Conservation (phyloP, 2,329 filamentous ascomycete species). For the Fusarium tricinctum region DNA sequence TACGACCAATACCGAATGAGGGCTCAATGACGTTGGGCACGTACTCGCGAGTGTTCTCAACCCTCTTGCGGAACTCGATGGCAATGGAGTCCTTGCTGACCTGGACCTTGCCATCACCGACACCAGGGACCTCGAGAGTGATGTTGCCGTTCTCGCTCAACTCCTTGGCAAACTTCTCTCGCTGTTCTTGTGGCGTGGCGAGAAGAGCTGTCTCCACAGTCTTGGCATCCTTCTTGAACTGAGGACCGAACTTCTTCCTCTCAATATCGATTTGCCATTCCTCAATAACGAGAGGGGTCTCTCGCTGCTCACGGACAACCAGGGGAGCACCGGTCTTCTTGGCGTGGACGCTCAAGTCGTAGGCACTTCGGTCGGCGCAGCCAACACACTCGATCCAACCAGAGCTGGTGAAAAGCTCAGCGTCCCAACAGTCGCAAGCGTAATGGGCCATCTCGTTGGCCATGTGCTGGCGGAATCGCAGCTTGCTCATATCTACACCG, state of each 20-base stretch:
- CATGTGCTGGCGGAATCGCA: constrained; percentile 99
- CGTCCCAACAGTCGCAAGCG: constrained; percentile 97
- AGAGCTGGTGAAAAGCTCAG: constrained; percentile 89
- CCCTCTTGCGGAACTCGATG: constrained; percentile 86
- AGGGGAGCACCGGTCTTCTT: constrained; percentile 92
- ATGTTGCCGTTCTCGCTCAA: constrained; percentile 82
- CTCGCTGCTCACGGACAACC: constrained; percentile 84
- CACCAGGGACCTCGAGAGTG: constrained; percentile 77
- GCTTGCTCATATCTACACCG: constrained; percentile 87
- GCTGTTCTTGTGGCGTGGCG: constrained; percentile 81
- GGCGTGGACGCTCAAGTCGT: constrained; percentile 91
- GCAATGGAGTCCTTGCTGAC: constrained; percentile 83
- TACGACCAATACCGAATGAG: constrained; percentile 96
- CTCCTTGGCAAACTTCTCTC: constrained; percentile 82
- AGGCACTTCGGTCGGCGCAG: constrained; percentile 94
- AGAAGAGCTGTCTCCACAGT: constrained; percentile 84
- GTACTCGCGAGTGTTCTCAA: constrained; percentile 89
- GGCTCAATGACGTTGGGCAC: constrained; percentile 97
- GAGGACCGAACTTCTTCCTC: constrained; percentile 95
- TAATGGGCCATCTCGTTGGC: constrained; percentile 85
- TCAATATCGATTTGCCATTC: constrained; percentile 91
- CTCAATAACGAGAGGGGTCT: constrained; percentile 83
- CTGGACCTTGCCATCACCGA: constrained; percentile 80
- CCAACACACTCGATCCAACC: constrained; percentile 99
- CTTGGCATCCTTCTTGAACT: constrained; percentile 95